phyloP scores from a whole-genome alignment of 495 filamentous ascomycete genomes.

The Staphylotrichum tortipilum region DNA sequence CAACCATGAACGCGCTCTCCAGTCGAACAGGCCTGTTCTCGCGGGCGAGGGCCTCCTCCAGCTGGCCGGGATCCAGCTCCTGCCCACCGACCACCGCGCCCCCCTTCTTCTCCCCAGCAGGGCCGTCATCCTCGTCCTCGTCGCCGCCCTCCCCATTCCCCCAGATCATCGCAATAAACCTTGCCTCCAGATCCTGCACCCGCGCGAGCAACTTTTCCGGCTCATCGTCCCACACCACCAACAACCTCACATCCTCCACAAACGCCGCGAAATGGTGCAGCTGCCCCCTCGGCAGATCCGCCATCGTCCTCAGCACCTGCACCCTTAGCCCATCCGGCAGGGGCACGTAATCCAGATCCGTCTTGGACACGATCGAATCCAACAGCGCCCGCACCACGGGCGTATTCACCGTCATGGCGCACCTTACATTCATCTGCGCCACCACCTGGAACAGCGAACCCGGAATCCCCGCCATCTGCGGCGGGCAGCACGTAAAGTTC shows the following conservation, averaged over 20 bases:
- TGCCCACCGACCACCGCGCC: slow-evolving; percentile 30
- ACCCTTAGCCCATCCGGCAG: slow-evolving; percentile 64
- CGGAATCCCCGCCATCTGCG: slow-evolving; percentile 49
- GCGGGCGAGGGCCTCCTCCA: slow-evolving; percentile 34
- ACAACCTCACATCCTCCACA: slow-evolving; percentile 54
- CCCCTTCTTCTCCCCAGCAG: slow-evolving; percentile 38
- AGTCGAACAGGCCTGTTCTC: slow-evolving; percentile 61
- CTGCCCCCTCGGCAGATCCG: slow-evolving; percentile 55
- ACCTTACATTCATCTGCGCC: slow-evolving; percentile 51
- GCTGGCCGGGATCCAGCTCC: slow-evolving; percentile 44
- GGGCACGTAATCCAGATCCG: slow-evolving; percentile 61
- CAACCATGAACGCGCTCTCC: slow-evolving; percentile 55
- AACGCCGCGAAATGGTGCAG: slow-evolving; percentile 76
- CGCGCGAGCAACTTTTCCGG: slow-evolving; percentile 46
- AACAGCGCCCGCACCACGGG: slow-evolving; percentile 23
- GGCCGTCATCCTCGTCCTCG: slow-evolving; percentile 47
- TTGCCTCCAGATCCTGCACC: slow-evolving; percentile 53
- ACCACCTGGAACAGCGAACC: slow-evolving; percentile 50
- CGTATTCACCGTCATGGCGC: slow-evolving; percentile 67
- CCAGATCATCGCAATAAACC: slow-evolving; percentile 51
- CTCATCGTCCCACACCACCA: slow-evolving; percentile 74
- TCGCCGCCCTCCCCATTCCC: slow-evolving; percentile 37
- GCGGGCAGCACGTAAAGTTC: slow-evolving; percentile 60
- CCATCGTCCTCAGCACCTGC: slow-evolving; percentile 61
- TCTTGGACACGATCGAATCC: slow-evolving; percentile 58